Conservation (phyloP, 2,329 filamentous ascomycete species). For the Neofusicoccum sp. region DNA sequence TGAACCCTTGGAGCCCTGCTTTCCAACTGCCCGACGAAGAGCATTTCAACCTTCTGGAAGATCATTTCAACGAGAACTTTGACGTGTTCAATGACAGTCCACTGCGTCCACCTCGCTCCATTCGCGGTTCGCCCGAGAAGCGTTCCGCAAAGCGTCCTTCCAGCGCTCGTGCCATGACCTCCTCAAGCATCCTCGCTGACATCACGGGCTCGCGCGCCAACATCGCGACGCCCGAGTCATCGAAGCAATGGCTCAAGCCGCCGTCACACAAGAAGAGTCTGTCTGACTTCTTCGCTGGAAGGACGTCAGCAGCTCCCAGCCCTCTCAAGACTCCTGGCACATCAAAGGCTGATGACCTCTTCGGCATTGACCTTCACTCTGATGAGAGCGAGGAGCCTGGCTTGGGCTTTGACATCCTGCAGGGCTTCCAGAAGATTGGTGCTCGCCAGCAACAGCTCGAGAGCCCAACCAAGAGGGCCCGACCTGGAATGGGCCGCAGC, state of each 20-base stretch:
- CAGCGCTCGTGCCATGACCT: constrained; percentile 62
- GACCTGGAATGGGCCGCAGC: not conserved
- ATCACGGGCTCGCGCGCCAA: constrained; percentile 57
- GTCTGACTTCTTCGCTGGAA: constrained; percentile 18
- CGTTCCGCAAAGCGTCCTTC: constrained; percentile 59
- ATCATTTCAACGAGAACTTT: constrained; percentile 51
- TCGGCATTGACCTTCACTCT: constrained; percentile 54
- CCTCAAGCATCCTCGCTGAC: constrained; percentile 61
- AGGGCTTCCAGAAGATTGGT: constrained; percentile 75
- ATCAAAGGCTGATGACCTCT: constrained; percentile 49
- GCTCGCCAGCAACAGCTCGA: constrained; percentile 18
- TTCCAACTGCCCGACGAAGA: constrained; percentile 63
- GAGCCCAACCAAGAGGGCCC: constrained; percentile 15
- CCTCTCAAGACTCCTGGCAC: constrained; percentile 13
- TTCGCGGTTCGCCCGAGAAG: constrained; percentile 65
- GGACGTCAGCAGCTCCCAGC: constrained; percentile 9
- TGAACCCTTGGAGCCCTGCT: constrained; percentile 59
- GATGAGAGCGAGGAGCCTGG: constrained; percentile 61
- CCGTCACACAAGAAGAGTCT: constrained; percentile 27
- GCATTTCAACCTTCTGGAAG: constrained; percentile 51
- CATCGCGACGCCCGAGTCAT: constrained; percentile 46
- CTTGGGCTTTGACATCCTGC: constrained; percentile 66
- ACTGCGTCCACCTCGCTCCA: constrained; percentile 43
- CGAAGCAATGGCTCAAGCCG: constrained; percentile 47
- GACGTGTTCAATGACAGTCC: constrained; percentile 58